Base-by-base conservation (phyloP, 352 stramenopile genomes). In the Globisporangium middletonii region DNA sequence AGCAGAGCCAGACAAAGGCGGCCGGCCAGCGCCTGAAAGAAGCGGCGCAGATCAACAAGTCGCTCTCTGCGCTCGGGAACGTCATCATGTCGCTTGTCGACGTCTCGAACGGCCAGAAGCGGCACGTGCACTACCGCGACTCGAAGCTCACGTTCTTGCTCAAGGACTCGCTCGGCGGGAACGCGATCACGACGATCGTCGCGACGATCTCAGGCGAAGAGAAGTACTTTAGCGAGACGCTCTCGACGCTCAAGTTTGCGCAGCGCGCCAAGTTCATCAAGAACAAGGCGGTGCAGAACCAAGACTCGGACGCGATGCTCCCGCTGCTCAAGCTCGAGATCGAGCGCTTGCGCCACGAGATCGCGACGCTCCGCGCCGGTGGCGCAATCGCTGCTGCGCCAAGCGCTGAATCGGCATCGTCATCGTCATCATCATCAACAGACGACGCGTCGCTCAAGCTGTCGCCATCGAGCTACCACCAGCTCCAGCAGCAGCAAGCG, bases 31-130 rank as follows among this genome's bases (percentile, higher is more conserved):
- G 86, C 43, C 58, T 96, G 18, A 96, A 96, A 59, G 88, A 96
- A 67, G 86, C 86, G 7, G 77, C 81, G 5, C 82, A 95, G 59
- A 96, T 96, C 69, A 96, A 96, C 69, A 93, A 94, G 60, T 95
- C 83, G 33, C 65, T 96, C 0, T 94, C 86, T 9, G 84, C 81
- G 5, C 68, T 96, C 15, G 85, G 86, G 35, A 96, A 96, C 47
- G 89, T 96, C 15, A 95, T 96, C 54, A 92, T 92, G 73, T 83
- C 83, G 15, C 74, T 96, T 2, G 88, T 94, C 11, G 84, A 95
- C 48, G 78, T 91, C 5, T 88, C 80, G 37, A 92, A 92, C 41
- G 85, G 79, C 0, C 77, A 94, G 46, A 81, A 87, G 26, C 81
- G 81, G 12, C 83, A 94, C 50, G 83, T 90, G 12, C 82, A 92